Evolutionary conservation across 2,329 filamentous ascomycete species (phyloP).

Genomic region (Apiospora kogelbergensis): DNA sequence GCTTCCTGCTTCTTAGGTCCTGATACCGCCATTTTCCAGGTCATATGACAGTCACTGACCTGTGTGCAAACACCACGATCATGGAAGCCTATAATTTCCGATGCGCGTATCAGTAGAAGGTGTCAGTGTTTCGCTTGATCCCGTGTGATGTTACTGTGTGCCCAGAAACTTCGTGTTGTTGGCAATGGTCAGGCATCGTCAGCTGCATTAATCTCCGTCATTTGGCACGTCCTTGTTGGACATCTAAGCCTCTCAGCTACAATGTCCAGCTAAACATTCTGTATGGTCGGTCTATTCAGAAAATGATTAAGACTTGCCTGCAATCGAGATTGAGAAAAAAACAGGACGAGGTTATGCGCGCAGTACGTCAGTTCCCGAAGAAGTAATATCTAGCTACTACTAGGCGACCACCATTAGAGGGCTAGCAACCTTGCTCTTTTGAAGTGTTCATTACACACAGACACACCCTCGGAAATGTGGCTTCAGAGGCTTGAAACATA

Average conservation of each 20-base stretch:
- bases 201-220: not conserved
- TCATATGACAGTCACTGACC: not conserved
- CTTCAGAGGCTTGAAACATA: not conserved
- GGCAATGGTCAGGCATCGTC: not conserved
- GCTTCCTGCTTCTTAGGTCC: not conserved
- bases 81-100: slow-evolving; percentile 2
- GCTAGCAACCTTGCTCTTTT: not conserved
- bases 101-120: not conserved
- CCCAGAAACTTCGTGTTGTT: not conserved
- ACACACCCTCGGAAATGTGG: not conserved
- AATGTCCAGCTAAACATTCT: no score
- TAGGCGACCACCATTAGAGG: not conserved
- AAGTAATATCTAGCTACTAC: not conserved
- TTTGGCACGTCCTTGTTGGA: not conserved
- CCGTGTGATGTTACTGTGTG: not conserved
- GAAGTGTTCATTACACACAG: not conserved
- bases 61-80: not conserved
- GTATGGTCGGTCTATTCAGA: no score
- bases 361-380: not conserved
- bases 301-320: not conserved
- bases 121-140: not conserved
- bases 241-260: not conserved
- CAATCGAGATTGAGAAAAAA: not conserved
- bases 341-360: not conserved
- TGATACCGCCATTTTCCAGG: not conserved